Percentiles rank a stretch among this genome's conserved stretches.
Conservation (phyloP, 345 rosid species). For the Trapa incisa region DNA sequence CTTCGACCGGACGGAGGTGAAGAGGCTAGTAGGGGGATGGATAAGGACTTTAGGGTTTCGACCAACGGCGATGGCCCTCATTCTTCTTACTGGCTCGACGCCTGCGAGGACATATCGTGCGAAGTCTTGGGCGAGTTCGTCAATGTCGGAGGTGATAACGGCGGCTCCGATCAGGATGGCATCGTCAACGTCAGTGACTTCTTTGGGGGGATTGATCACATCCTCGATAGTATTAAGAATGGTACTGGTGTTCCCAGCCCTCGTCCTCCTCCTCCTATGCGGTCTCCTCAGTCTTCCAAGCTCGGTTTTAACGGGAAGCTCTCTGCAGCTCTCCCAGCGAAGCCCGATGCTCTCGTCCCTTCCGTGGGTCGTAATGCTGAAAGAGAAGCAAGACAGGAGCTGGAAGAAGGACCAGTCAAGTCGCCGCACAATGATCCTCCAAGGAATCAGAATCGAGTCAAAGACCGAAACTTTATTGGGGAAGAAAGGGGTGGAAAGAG, state of each 20-base stretch:
- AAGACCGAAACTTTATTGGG: slow-evolving; percentile 21
- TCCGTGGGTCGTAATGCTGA: background rate
- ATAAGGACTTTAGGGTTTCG: slow-evolving; percentile 14
- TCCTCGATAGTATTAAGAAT: slow-evolving; percentile 73
- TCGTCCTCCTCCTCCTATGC: slow-evolving; percentile 11
- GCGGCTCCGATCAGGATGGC: slow-evolving; percentile 20
- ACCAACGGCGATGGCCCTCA: slow-evolving; percentile 20
- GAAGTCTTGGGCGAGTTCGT: slow-evolving; percentile 58
- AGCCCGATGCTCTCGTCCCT: background rate
- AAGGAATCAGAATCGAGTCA: slow-evolving; percentile 23
- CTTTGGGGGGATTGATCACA: slow-evolving; percentile 89
- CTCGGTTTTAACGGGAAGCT: background rate
- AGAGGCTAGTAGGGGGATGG: slow-evolving; percentile 1
- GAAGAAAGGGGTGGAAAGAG: slow-evolving; percentile 44
- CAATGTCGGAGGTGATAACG: slow-evolving; percentile 42
- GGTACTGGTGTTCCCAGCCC: slow-evolving; percentile 41
- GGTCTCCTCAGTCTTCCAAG: slow-evolving; percentile 1
- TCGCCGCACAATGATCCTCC: slow-evolving; percentile 6
- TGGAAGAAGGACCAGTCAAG: background rate
- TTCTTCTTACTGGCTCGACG: slow-evolving; percentile 91
- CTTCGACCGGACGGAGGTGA: background rate
- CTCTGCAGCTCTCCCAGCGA: background rate
- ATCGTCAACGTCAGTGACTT: slow-evolving; percentile 33
- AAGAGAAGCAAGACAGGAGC: background rate
- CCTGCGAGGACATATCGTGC: slow-evolving; percentile 69